Evolutionary conservation across 257 asterid genomes (phyloP).

Genomic region (Solanum rostratum): DNA sequence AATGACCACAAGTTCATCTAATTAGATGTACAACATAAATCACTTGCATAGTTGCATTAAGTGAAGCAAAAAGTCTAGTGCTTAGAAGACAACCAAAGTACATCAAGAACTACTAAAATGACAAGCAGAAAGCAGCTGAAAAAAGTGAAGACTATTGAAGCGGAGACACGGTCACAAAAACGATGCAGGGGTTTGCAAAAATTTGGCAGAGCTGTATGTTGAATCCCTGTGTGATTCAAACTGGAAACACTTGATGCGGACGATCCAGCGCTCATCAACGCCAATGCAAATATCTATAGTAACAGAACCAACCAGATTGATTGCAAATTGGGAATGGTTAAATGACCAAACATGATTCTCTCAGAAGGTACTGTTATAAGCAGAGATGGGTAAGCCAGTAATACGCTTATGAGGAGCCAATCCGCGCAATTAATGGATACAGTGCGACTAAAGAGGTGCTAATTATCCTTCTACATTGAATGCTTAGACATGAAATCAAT

Average conservation of each 20-base stretch:
- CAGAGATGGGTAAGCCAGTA: not conserved
- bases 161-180: constrained; percentile 67
- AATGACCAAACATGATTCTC: too few relatives aligned
- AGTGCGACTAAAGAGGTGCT: not conserved
- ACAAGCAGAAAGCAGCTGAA: constrained; percentile 56
- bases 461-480: not conserved
- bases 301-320: not conserved
- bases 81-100: constrained; percentile 45
- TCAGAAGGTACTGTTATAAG: not conserved
- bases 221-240: constrained; percentile 71
- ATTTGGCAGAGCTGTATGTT: constrained; percentile 64
- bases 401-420: too few relatives aligned
- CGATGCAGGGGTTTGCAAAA: constrained; percentile 64
- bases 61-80: not conserved
- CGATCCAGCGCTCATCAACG: constrained; percentile 83
- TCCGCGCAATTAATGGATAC: too few relatives aligned
- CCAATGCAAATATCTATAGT: constrained; percentile 55
- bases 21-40: not conserved
- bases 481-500: not conserved
- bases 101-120: constrained; percentile 54
- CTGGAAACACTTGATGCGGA: constrained; percentile 81
- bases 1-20: not conserved
- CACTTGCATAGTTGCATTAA: not conserved
- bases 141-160: constrained; percentile 63
- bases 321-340: too few relatives aligned